These are phyloP conservation scores for Aspergillus sp. DNA, from an alignment of 2,329 filamentous ascomycete species.

Conservation along the genomic window DNA sequence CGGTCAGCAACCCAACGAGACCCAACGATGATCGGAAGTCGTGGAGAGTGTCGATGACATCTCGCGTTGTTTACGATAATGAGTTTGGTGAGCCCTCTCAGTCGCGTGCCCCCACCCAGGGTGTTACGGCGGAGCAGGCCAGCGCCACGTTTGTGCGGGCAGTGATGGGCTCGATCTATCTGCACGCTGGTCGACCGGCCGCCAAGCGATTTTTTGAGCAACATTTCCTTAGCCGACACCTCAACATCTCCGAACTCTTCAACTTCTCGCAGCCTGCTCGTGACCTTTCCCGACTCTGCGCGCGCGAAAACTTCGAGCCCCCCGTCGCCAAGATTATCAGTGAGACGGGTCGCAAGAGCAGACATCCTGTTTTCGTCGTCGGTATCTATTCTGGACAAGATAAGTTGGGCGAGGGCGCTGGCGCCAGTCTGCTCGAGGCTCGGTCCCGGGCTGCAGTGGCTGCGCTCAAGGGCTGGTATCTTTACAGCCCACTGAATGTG, in stretches of 20 bases:
- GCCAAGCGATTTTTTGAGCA: conserved; percentile 78
- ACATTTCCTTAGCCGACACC: conserved; percentile 76
- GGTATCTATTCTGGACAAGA: conserved; percentile 90
- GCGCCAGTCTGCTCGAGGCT: conserved; percentile 72
- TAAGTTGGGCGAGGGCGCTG: conserved; percentile 88
- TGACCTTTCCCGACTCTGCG: conserved; percentile 80
- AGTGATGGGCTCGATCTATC: conserved; percentile 77
- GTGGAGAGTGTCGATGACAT: conserved; percentile 70
- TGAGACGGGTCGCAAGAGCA: conserved; percentile 82
- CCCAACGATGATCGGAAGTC: conserved; percentile 52
- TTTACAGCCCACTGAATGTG: conserved; percentile 76
- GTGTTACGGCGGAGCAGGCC: conserved; percentile 56
- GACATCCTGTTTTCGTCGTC: conserved; percentile 87
- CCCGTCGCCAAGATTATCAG: conserved; percentile 84
- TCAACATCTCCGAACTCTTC: conserved; percentile 77
- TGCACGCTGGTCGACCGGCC: conserved; percentile 76
- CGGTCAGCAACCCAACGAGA: conserved; percentile 40
- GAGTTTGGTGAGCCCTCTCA: conserved; percentile 69
- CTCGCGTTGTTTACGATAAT: conserved; percentile 76
- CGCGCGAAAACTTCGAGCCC: conserved; percentile 80
- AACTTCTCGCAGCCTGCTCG: conserved; percentile 78
- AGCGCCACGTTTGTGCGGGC: conserved; percentile 77
- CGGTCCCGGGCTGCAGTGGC: conserved; percentile 77
- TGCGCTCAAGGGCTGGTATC: conserved; percentile 89
- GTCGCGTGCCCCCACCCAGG: conserved; percentile 19